Evolutionary conservation across 2,329 filamentous ascomycete genomes (phyloP), one percentile per base, ranked within the genome.

Genomic region (Phoma sp.): DNA sequence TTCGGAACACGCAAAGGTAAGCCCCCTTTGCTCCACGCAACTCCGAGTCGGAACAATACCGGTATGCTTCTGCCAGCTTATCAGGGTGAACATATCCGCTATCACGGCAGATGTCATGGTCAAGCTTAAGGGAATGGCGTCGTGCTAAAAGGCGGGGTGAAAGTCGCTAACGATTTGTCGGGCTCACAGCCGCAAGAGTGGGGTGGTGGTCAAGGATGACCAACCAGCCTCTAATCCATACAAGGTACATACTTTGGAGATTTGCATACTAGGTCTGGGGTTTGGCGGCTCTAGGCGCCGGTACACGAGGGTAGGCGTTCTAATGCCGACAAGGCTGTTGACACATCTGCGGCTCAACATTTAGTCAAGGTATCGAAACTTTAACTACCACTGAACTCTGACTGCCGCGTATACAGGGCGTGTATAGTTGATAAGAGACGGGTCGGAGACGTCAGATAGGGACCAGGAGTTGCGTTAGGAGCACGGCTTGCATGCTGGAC

Each of bases 111-210:
- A 50, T 37, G 42, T 32, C 51, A 43, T 51, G 42, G 50, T 50
- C 46, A 42, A 38, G 51, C 49, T 56, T 40, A 28, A 30, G 37
- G 42, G 43, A 34, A 46, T 49, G 32, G 50, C 39, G 17, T 37
- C 12, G 21, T 45, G 34, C 55, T 47, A 55, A 58, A 59, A 60
- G 53, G 58, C 59, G 62, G 59, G 62, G 62, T 57, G 34, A 20
- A 52, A 25, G 51, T 37, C 39, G 42, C 55, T 59, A 59, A 38
- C 40, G 33, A 38, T 43, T 18, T 14, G 32, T 34, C 30, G 26
- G 38, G 23, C 30, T 37, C 20, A 42, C 47, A 43, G 43, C 17
- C 15, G 48, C 52, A 60, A 65, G 37, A 65, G 56, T 65, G 59
- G 60, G 62, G 61, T n/a, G 37, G 29, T 29, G 18, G 7, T 25